Evolutionary conservation across 169 alveolate species (phyloP), one percentile per base, ranked within the genome.

Genomic region (Cryptosporidium sp.): DNA sequence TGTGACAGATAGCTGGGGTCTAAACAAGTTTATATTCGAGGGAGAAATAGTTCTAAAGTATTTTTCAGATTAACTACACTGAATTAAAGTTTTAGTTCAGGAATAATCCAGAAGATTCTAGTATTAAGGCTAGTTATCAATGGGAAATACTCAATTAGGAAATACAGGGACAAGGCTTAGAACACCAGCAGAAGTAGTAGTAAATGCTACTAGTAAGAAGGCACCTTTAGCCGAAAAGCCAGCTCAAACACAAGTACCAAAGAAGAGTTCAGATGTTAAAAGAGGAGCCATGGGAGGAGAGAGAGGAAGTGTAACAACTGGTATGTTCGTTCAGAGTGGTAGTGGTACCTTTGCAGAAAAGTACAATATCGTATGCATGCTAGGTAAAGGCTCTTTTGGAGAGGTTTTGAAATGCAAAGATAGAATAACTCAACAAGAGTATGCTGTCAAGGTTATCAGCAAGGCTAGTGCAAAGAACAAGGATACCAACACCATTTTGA

Each of bases 371-470:
- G 93, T 94, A 68, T 93, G 95, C 39, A 95, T 95, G 73, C 93
- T 96, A 23, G 98, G 98, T 8, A 95, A 96, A 85, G 98, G 98
- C 3, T 95, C 98, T 14, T 96, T 96, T 89, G 98, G 98, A 8
- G 97, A 95, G 71, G 98, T 96, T 18, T 80, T 96, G 45, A 91
- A 96, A 69, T 96, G 98, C 73, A 92, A 92, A 41, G 96, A 96
- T 85, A 92, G 96, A 41, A 93, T 92, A 50, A 96, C 98, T 18
- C 96, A 96, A 21, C 93, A 84, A 84, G 97, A 95, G 84, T 95
- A 94, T 84, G 98, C 98, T 37, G 96, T 96, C 61, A 96, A 96
- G 93, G 97, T 95, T 31, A 96, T 96, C 29, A 89, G 94, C 84
- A 96, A 96, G 92, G 93, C 94, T 45, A 93, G 93, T 41, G 96